Evolutionary conservation across 1,284 basidiomycete genomes (phyloP).

Genomic region (Wallemia hederae): DNA sequence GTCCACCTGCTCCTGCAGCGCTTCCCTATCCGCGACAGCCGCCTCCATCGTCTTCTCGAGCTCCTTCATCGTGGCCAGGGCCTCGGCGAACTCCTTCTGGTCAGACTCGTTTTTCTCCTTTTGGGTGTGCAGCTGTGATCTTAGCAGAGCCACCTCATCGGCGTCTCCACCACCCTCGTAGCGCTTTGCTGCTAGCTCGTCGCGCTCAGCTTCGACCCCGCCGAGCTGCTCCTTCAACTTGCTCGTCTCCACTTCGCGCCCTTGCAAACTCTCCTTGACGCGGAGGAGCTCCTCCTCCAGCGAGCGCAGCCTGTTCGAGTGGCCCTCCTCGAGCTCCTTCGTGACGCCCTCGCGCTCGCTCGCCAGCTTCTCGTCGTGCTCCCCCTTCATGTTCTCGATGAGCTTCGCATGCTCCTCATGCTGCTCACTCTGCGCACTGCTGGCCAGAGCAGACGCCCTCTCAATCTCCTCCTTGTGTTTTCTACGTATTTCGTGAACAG

Average conservation of each 20-base stretch:
- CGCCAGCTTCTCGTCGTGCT: constrained; percentile 1
- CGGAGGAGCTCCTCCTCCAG: background rate
- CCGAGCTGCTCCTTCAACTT: background rate
- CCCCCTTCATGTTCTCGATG: background rate
- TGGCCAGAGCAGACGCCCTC: constrained; percentile 3
- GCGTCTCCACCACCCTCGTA: constrained; percentile 5
- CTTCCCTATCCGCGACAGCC: constrained; percentile 40
- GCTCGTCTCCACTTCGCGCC: background rate
- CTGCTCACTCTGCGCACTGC: background rate
- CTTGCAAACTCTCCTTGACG: background rate
- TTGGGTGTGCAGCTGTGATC: constrained; percentile 22
- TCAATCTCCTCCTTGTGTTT: background rate
- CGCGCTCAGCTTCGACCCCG: background rate
- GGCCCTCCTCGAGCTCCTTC: background rate
- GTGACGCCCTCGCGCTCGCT: background rate
- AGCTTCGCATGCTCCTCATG: constrained; percentile 1
- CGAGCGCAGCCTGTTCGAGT: background rate
- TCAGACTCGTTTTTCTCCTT: constrained; percentile 45
- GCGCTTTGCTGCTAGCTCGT: background rate
- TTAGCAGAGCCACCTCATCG: constrained; percentile 1
- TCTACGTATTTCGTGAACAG: constrained; percentile 1
- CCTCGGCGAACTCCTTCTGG: constrained; percentile 36
- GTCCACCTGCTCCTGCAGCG: constrained; percentile 38
- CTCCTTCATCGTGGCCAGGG: constrained; percentile 40
- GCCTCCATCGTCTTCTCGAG: constrained; percentile 50